These are phyloP conservation scores for Acorus calamus DNA, from an alignment of 106 monocot species.

Conservation along the genomic window DNA sequence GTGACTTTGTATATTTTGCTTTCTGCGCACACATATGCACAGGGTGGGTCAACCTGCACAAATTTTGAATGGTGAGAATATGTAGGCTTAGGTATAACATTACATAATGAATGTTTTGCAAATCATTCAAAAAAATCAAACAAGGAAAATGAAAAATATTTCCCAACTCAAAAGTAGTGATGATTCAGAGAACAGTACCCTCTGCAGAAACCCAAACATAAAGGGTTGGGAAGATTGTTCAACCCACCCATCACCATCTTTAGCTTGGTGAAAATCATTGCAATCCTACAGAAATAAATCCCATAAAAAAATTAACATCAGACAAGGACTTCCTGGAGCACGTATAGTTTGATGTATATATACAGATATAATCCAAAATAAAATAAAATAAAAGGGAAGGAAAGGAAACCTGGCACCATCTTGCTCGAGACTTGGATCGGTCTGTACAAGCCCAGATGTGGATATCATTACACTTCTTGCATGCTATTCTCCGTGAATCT, in stretches of 20 bases:
- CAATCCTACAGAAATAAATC: conserved; percentile 48
- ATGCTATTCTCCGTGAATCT: conserved; percentile 79
- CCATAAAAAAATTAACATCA: not conserved
- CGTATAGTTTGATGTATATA: not conserved
- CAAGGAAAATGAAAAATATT: not conserved
- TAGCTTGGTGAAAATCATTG: conserved; percentile 84
- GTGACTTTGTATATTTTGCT: conserved; percentile 84
- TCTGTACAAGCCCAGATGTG: conserved; percentile 66
- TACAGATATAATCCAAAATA: not conserved
- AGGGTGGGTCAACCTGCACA: conserved; percentile 57
- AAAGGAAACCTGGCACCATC: conserved; percentile 87
- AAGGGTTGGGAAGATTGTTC: conserved; percentile 78
- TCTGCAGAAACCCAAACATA: conserved; percentile 78
- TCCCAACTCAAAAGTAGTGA: not conserved
- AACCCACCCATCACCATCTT: conserved; percentile 99
- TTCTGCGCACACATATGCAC: conserved; percentile 75
- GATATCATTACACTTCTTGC: conserved; percentile 74
- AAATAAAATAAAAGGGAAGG: not conserved
- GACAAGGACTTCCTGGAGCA: not conserved
- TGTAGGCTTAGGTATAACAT: too few relatives aligned
- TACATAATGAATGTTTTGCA: not conserved
- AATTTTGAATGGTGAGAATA: not conserved
- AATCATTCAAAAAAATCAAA: not conserved
- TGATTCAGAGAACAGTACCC: conserved; percentile 28
- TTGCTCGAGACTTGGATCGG: conserved; percentile 74